phyloP scores from a whole-genome alignment of 148 eudicot species.

The Beta vulgaris region DNA sequence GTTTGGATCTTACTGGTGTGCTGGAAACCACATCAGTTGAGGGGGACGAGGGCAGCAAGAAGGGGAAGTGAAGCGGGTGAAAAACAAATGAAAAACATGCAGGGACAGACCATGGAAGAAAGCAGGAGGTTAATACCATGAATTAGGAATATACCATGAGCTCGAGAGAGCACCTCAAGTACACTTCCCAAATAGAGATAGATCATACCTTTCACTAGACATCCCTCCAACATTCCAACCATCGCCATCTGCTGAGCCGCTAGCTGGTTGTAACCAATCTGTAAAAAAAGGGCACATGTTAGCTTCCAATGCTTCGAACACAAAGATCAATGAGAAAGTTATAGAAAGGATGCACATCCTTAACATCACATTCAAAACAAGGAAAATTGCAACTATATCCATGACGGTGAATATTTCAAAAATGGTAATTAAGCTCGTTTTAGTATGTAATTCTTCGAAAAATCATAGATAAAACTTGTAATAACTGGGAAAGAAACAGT shows the following conservation, averaged over 20 bases:
- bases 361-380: neutral
- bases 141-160: neutral
- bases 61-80: neutral
- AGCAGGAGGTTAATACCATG: neutral
- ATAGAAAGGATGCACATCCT: neutral
- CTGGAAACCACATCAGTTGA: neutral
- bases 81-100: neutral
- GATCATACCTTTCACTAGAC: constrained; percentile 54
- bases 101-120: neutral
- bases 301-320: neutral
- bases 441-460: neutral
- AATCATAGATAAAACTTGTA: neutral
- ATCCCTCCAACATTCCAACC: constrained; percentile 50
- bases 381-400: neutral
- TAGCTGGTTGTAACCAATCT: constrained; percentile 77
- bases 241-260: constrained; percentile 51
- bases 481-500: neutral
- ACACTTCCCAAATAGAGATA: neutral
- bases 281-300: constrained; percentile 15
- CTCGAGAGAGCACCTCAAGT: neutral
- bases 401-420: neutral
- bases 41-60: neutral
- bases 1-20: neutral
- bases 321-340: neutral
- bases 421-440: neutral